Percentiles rank a stretch among this genome's conserved stretches.
Conservation (phyloP, 805 yeast species). For the Ogataea paraovalis region DNA sequence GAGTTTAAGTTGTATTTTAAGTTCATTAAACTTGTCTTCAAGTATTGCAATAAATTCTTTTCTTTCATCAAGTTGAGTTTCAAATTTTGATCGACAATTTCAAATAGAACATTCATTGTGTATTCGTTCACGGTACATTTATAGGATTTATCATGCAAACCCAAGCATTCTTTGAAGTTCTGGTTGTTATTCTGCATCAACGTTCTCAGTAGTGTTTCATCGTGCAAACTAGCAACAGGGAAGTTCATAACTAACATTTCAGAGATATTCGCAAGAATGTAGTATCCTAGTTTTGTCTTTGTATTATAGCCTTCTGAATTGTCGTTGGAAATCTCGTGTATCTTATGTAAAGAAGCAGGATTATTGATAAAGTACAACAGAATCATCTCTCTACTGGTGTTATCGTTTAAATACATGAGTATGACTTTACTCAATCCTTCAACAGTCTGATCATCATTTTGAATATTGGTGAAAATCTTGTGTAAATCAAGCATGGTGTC, state of each 20-base stretch:
- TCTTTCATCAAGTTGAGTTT: conserved; percentile 24
- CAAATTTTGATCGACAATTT: conserved; percentile 30
- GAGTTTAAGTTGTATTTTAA: conserved; percentile 18
- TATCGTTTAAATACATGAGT: conserved; percentile 7
- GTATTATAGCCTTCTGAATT: conserved; percentile 15
- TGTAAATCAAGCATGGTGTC: conserved; percentile 5
- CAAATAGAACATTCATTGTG: conserved; percentile 26
- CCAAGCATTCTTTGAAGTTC: conserved; percentile 16
- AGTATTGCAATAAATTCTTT: conserved; percentile 15
- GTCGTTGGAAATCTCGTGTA: conserved; percentile 17
- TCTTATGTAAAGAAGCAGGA: conserved; percentile 18
- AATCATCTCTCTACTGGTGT: conserved; percentile 18
- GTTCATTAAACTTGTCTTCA: conserved; percentile 18
- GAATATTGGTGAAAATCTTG: conserved; percentile 1
- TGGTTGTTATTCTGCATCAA: conserved; percentile 19
- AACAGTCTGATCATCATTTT: neutral
- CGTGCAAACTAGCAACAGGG: conserved; percentile 9
- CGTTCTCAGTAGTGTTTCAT: conserved; percentile 8
- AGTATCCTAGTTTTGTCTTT: conserved; percentile 22
- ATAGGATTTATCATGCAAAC: conserved; percentile 16
- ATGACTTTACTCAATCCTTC: conserved; percentile 3
- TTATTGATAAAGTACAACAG: conserved; percentile 11
- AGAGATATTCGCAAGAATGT: conserved; percentile 18
- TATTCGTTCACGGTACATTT: conserved; percentile 10
- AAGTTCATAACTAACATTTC: conserved; percentile 13